Evolutionary conservation across 345 rosid genomes (phyloP), one percentile per base, ranked within the genome.

Genomic region (Eucalyptus melliodora): DNA sequence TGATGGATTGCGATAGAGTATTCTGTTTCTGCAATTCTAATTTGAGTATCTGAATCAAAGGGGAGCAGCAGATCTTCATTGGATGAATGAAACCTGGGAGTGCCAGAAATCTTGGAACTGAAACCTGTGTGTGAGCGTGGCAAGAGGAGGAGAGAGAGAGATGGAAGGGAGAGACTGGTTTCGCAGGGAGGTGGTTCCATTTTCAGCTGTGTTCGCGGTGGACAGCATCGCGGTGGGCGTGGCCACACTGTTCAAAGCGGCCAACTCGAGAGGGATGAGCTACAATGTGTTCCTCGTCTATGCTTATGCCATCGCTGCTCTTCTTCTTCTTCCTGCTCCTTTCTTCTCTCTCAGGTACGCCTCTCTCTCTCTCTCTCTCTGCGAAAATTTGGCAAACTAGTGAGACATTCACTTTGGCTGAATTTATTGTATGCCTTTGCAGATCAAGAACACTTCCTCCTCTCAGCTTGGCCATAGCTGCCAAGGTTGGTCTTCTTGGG

Each of bases 21-120:
- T 67, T 67, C 80, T 31, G 40, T 8, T 16, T 31, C 80, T 31
- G 80, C 37, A 67, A 67, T 67, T 67, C 42, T 67, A 65, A 65
- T 65, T 65, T 30, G 72, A 65, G 37, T n/a, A 65, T n/a, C 37
- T 15, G 17, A 65, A 65, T 47, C 77, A n/a, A 50, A 82, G 87
- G 93, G 83, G 91, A 34, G 92, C 92, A 13, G 96, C 94, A 72
- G 95, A 93, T 87, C 91, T 96, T 30, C 7, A 91, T 92, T 34
- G 95, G 91, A 89, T 53, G 59, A 9, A 65, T 16, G 10, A n/a
- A n/a, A 15, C 21, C 37, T 65, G 34, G 77, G 40, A 65, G 16
- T 65, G 5, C 77, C 77, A n/a, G 77, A 65, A 13, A 16, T 16
- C 37, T n/a, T 65, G 77, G 37, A 15, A 65, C 37, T 65, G 77